phyloP scores from a whole-genome alignment of 1,139 yeast species.

The Scheffersomyces segobiensis region DNA sequence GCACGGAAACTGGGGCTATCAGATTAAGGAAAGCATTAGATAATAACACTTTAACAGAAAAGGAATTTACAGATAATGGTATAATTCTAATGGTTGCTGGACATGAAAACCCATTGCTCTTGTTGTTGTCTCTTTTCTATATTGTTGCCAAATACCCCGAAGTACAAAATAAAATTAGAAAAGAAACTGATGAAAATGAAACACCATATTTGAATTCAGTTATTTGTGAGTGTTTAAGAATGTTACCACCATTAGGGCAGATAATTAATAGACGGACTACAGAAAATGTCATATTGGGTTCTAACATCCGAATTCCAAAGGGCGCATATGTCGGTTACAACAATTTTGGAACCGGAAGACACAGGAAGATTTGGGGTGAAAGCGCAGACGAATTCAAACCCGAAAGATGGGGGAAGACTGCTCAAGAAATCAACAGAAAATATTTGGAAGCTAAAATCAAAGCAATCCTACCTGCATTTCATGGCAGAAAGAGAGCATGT shows the following conservation, averaged over 20 bases:
- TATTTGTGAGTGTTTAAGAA: constrained; percentile 52
- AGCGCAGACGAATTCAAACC: constrained; percentile 52
- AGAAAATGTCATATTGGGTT: constrained; percentile 37
- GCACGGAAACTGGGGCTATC: constrained; percentile 26
- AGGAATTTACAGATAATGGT: constrained; percentile 58
- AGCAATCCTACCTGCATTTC: constrained; percentile 54
- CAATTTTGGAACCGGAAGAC: constrained; percentile 57
- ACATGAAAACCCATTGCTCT: constrained; percentile 62
- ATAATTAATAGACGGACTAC: constrained; percentile 54
- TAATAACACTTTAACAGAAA: constrained; percentile 35
- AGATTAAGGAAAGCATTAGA: constrained; percentile 39
- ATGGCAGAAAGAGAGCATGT: constrained; percentile 64
- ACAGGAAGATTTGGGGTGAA: constrained; percentile 48
- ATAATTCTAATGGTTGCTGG: constrained; percentile 61
- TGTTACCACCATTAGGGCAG: constrained; percentile 61
- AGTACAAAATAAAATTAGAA: constrained; percentile 38
- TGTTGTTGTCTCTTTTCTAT: constrained; percentile 50
- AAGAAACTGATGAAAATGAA: constrained; percentile 20
- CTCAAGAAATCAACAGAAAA: constrained; percentile 33
- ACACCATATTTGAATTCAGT: constrained; percentile 26
- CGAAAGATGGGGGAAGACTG: constrained; percentile 54
- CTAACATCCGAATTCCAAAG: constrained; percentile 48
- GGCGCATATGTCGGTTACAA: constrained; percentile 60
- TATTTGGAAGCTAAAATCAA: constrained; percentile 47
- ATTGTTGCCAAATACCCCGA: constrained; percentile 41